Percentiles rank a stretch among this genome's conserved stretches.
phyloP scores from a whole-genome alignment of 2,329 filamentous ascomycete genomes.

The Fusarium tanahbumbuense region DNA sequence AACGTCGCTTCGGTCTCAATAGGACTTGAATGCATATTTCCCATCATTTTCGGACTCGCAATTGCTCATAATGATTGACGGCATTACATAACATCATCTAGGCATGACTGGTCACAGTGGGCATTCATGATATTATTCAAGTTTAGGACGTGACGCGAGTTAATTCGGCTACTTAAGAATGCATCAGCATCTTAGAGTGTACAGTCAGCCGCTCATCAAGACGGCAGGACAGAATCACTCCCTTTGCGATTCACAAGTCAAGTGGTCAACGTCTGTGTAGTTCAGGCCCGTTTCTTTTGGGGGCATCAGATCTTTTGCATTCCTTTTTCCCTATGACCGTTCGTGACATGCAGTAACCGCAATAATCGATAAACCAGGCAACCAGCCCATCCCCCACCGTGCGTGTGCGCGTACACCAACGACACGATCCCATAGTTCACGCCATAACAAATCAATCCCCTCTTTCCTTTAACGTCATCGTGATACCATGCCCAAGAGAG shows the following conservation, averaged over 20 bases:
- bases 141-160: conserved; percentile 1
- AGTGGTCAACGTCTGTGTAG: conserved; percentile 20
- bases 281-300: conserved; percentile 43
- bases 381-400: conserved; percentile 48
- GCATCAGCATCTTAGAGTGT: background rate
- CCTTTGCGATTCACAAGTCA: conserved; percentile 19
- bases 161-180: conserved; percentile 16
- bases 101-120: background rate
- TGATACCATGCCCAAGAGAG: conserved; percentile 47
- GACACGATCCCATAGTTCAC: conserved; percentile 38
- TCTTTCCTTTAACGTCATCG: conserved; percentile 39
- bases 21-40: conserved; percentile 15
- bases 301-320: conserved; percentile 55
- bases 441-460: conserved; percentile 40
- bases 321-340: conserved; percentile 61
- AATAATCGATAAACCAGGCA: conserved; percentile 54
- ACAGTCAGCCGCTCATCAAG: background rate
- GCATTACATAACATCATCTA: background rate
- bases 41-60: background rate
- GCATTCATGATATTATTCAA: background rate
- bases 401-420: conserved; percentile 28
- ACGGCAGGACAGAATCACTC: background rate
- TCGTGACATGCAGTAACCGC: conserved; percentile 60
- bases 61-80: background rate
- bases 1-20: conserved; percentile 4